Conservation (phyloP, 169 alveolate genomes). For the Cryptosporidium muris region DNA sequence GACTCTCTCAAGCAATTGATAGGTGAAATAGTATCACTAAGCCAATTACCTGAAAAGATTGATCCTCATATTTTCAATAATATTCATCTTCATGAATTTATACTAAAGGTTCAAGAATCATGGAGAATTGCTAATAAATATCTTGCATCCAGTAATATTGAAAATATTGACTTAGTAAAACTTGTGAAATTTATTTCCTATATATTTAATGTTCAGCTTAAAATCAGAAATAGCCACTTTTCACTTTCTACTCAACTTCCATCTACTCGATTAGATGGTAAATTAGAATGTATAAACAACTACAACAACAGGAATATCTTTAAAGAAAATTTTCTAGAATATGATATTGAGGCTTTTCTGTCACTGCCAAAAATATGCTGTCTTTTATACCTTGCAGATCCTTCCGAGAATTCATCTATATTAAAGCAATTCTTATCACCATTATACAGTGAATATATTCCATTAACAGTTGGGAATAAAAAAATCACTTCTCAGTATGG, state of each 20-base stretch:
- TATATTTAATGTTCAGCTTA: conserved; percentile 13
- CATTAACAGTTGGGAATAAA: too few relatives aligned
- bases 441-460: too few relatives aligned
- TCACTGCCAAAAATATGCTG: conserved; percentile 66
- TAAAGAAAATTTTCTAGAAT: conserved; percentile 42
- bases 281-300: background rate
- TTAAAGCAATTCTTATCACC: conserved; percentile 16
- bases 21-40: conserved; percentile 14
- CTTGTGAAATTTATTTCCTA: conserved; percentile 20
- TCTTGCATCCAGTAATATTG: background rate
- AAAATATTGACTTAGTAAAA: conserved; percentile 34
- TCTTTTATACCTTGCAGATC: conserved; percentile 25
- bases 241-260: background rate
- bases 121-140: conserved; percentile 53
- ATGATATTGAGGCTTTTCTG: conserved; percentile 41
- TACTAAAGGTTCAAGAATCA: conserved; percentile 42
- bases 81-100: conserved; percentile 17
- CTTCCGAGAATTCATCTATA: conserved; percentile 18
- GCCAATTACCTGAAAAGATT: conserved; percentile 51
- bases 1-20: conserved; percentile 3
- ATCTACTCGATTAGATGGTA: background rate
- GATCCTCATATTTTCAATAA: conserved; percentile 66
- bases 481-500: too few relatives aligned
- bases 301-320: conserved; percentile 17
- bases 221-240: conserved; percentile 9